These are phyloP conservation scores for Pleurotus eryngii DNA, from an alignment of 768 basidiomycete species.

Conservation along the genomic window DNA sequence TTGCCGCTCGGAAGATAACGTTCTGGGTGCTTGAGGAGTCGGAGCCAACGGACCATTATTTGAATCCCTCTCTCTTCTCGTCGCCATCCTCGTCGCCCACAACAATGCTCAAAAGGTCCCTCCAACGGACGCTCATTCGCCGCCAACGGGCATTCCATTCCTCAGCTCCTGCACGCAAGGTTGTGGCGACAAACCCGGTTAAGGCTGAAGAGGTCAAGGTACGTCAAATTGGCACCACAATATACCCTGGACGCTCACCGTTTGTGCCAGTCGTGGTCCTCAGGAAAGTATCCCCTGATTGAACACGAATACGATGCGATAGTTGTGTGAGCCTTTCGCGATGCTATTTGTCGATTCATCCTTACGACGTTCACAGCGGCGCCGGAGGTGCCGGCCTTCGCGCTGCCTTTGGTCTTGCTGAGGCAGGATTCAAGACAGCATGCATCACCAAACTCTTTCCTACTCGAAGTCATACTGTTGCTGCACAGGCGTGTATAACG, in stretches of 20 bases:
- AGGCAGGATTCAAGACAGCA: constrained; percentile 97
- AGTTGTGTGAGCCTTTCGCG: constrained; percentile 78
- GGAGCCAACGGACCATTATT: constrained; percentile 14
- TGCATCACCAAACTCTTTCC: constrained; percentile 99
- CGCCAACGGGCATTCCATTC: constrained; percentile 63
- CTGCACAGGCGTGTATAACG: constrained; percentile 71
- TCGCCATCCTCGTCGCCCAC: constrained; percentile 19
- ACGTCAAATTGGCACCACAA: constrained; percentile 13
- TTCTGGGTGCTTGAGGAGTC: constrained; percentile 11
- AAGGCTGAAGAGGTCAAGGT: constrained; percentile 85
- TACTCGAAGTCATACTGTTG: constrained; percentile 97
- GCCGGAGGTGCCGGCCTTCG: constrained; percentile 98
- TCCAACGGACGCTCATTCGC: constrained; percentile 50
- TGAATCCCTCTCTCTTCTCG: constrained; percentile 15
- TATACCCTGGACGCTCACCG: constrained; percentile 9
- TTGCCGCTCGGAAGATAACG: constrained; percentile 27
- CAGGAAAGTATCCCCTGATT: constrained; percentile 92
- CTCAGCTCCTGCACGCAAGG: constrained; percentile 53
- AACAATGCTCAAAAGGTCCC: constrained; percentile 63
- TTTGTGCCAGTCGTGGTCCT: constrained; percentile 62
- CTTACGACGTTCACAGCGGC: constrained; percentile 49
- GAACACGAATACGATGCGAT: constrained; percentile 99
- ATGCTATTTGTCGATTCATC: not conserved
- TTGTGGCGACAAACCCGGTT: constrained; percentile 70
- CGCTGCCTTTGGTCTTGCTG: constrained; percentile 97